Evolutionary conservation across 1,284 basidiomycete genomes (phyloP).

Genomic region (Sparassis latifolia): DNA sequence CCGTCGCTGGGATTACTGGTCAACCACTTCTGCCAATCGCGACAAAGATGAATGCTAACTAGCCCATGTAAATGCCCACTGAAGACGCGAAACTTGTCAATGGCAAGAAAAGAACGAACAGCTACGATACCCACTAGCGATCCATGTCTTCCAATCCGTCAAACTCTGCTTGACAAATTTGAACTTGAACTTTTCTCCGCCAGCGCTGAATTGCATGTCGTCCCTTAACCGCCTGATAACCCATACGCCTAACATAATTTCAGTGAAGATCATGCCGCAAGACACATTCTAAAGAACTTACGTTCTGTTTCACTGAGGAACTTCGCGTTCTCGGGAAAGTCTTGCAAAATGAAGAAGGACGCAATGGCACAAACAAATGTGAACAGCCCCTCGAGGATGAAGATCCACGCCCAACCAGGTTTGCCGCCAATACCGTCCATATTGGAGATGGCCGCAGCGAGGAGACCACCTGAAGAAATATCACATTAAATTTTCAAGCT

Average conservation of each 20-base stretch:
- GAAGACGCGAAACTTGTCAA: not conserved
- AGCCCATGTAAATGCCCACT: constrained; percentile 46
- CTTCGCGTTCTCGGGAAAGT: constrained; percentile 56
- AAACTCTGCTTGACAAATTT: constrained; percentile 42
- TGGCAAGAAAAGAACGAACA: not conserved
- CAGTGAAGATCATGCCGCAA: not conserved
- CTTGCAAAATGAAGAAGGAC: constrained; percentile 51
- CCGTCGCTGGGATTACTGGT: constrained; percentile 28
- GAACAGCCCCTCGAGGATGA: constrained; percentile 71
- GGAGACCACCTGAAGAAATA: constrained; percentile 39
- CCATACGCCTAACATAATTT: constrained; percentile 29
- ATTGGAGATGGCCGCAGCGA: constrained; percentile 61
- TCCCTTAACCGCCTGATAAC: constrained; percentile 40
- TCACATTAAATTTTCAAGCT: not conserved
- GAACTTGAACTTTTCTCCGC: constrained; percentile 42
- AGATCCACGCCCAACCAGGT: constrained; percentile 61
- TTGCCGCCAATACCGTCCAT: constrained; percentile 63
- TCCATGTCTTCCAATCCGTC: constrained; percentile 47
- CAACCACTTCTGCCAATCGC: not conserved
- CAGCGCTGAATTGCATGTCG: constrained; percentile 41
- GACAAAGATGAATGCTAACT: constrained; percentile 22
- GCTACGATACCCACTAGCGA: constrained; percentile 31
- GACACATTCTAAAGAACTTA: constrained; percentile 12
- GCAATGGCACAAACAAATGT: constrained; percentile 48
- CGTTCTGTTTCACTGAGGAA: constrained; percentile 47